Conservation (phyloP, 1,284 basidiomycete genomes). For the Ganoderma lucidum region DNA sequence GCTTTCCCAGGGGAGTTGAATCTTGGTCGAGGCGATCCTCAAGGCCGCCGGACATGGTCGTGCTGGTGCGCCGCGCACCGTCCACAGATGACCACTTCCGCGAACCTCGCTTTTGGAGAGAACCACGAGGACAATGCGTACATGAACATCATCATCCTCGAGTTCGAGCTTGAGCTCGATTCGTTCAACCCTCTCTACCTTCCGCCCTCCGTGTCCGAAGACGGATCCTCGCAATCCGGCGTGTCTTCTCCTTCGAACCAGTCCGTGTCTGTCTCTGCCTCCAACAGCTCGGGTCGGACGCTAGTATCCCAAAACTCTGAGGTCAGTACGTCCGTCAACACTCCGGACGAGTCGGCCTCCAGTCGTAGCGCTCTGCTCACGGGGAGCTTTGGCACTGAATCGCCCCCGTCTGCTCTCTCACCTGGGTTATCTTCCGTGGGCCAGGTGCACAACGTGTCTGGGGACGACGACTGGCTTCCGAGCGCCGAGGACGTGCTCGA, state of each 20-base stretch:
- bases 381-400: constrained; percentile 17
- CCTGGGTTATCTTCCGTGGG: constrained; percentile 18
- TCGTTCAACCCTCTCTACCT: constrained; percentile 78
- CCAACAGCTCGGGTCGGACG: constrained; percentile 44
- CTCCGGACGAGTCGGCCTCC: constrained; percentile 32
- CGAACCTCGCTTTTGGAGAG: constrained; percentile 24
- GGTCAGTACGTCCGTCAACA: constrained; percentile 26
- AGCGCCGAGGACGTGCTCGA: constrained; percentile 72
- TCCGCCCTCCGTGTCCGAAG: constrained; percentile 21
- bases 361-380: constrained; percentile 12
- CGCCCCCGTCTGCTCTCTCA: constrained; percentile 16
- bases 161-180: constrained; percentile 87
- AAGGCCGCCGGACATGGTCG: constrained; percentile 68
- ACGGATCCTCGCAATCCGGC: constrained; percentile 33
- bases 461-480: constrained; percentile 56
- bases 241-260: constrained; percentile 42
- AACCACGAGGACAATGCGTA: constrained; percentile 25
- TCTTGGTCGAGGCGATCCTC: constrained; percentile 38
- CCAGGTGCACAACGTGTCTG: constrained; percentile 31
- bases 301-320: constrained; percentile 39
- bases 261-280: constrained; percentile 34
- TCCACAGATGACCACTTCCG: constrained; percentile 45
- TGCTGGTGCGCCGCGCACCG: constrained; percentile 89
- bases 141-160: constrained; percentile 67
- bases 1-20: constrained; percentile 45